Conservation (phyloP, 805 yeast species). For the Wickerhamiella domercqiae region DNA sequence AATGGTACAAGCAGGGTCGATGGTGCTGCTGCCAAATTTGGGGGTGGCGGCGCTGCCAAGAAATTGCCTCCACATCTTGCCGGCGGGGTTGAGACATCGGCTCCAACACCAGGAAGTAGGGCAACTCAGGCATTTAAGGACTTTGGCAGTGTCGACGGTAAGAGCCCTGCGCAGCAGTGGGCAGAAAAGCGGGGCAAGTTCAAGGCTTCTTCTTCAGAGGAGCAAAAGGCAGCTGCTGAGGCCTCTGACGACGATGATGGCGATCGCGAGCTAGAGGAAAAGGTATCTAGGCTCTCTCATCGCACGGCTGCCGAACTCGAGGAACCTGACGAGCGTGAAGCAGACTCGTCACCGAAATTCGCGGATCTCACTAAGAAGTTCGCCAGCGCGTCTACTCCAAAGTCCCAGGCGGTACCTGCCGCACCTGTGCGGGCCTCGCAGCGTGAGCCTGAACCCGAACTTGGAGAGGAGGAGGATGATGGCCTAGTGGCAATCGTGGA, state of each 20-base stretch:
- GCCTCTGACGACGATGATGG: background rate
- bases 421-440: conserved; percentile 6
- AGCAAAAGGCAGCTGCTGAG: background rate
- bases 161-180: conserved; percentile 92
- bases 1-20: conserved; percentile 20
- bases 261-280: conserved; percentile 11
- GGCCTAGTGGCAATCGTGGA: conserved; percentile 49
- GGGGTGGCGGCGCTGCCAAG: conserved; percentile 27
- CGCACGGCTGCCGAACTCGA: background rate
- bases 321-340: conserved; percentile 4
- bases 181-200: conserved; percentile 69
- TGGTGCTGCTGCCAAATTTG: conserved; percentile 1
- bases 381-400: background rate
- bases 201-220: background rate
- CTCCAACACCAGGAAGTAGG: conserved; percentile 3
- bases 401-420: background rate
- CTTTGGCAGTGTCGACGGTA: conserved; percentile 57
- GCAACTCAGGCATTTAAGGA: conserved; percentile 24
- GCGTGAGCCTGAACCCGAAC: no score
- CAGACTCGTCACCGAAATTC: conserved; percentile 3
- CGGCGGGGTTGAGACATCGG: conserved; percentile 22
- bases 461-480: conserved; percentile 6
- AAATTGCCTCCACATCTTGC: conserved; percentile 22
- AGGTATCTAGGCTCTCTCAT: conserved; percentile 7
- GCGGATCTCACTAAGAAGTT: conserved; percentile 8